Evolutionary conservation across 176 grass and related monocot species (phyloP).

Genomic region (Avena sativa): DNA sequence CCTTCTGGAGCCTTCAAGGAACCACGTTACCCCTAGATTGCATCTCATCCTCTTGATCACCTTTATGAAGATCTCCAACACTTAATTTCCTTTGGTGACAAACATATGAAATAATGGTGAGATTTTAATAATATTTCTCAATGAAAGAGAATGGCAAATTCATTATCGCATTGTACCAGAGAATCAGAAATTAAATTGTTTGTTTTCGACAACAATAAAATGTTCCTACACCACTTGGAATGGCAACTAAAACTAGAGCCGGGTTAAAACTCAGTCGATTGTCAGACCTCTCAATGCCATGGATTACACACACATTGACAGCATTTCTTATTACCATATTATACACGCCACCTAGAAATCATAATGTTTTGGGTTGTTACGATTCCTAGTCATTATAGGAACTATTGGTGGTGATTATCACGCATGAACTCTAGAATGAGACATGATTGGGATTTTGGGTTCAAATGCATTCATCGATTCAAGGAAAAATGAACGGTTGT

Average conservation of each 20-base stretch:
- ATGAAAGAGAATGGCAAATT: background rate
- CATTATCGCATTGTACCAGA: background rate
- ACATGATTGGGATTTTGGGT: background rate
- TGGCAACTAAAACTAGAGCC: background rate
- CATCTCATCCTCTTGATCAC: background rate
- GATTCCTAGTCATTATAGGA: background rate
- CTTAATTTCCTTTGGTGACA: background rate
- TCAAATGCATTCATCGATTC: slow-evolving; percentile 23
- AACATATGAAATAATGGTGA: background rate
- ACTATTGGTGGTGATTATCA: background rate
- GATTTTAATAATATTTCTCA: background rate
- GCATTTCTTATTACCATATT: background rate
- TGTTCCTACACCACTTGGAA: background rate
- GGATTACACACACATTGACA: background rate
- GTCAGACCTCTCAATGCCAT: background rate
- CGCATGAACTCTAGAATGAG: background rate
- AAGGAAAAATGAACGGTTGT: background rate
- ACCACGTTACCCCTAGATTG: background rate
- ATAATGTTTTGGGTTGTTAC: background rate
- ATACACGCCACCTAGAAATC: background rate
- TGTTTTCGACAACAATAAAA: background rate
- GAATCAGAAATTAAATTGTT: background rate
- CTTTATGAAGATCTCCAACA: background rate
- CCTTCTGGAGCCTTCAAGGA: background rate
- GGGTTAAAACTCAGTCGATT: background rate